Evolutionary conservation across 495 filamentous ascomycete species (phyloP), one percentile per base, ranked within the genome.

Genomic region (Trichoderma erinaceum): DNA sequence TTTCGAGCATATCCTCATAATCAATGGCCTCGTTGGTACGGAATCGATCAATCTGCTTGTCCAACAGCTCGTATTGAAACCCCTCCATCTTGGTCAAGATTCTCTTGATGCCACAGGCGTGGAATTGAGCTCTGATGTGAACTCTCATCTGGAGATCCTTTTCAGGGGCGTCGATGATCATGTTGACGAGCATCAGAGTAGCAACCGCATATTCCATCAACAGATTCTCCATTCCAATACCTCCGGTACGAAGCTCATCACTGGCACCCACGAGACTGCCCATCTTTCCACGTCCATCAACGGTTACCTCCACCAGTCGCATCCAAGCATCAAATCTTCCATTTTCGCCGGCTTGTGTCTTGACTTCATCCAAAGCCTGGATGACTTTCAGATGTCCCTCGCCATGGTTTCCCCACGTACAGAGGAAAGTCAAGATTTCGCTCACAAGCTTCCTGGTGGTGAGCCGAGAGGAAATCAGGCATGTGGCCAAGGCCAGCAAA

Each of bases 131-230:
- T 50, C 95, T 85, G 71, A 99, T 93, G 78, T 99, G 96, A 71
- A 93, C 90, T 71, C 95, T 89, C 50, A 97, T 80, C 78, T 97
- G 91, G 71, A 99, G 80, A 74, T 99, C 95, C 69, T 83, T 83
- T 74, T 96, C 91, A 10, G 92, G 89, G 7, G 93, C 92, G 76
- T 97, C 93, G 67, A 98, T 89, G 72, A 99, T 83, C 88, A 97
- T 97, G 75, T 99, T 99, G 79, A 99, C 88, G 71, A 99, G 81
- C 72, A 98, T 91, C 77, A 99, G 86, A 10, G 93, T 94, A 16
- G 96, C 92, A 64, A 98, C 92, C 13, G 93, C 96, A 73, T 99
- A 99, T 84, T 99, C 95, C 95, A 99, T 99, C 16, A 99, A 85
- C 64, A 96, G 85, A 74, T 97, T 98, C 84, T 99, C 95, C 92